Evolutionary conservation across 2,329 filamentous ascomycete genomes (phyloP), one percentile per base, ranked within the genome.

Genomic region (Colletotrichum navitas): DNA sequence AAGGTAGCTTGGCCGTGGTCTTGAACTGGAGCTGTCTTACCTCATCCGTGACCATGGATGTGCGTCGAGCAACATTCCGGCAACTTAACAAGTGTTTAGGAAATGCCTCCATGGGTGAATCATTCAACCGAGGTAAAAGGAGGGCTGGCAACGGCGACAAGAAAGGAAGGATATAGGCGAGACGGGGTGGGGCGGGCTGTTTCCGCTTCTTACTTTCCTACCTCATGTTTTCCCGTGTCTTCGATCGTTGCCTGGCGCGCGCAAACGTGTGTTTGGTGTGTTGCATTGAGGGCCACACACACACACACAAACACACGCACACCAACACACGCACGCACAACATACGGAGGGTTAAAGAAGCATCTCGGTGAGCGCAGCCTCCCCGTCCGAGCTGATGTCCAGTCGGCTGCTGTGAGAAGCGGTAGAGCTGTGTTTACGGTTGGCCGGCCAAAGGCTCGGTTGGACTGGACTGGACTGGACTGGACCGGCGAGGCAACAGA

Each of bases 201-300:
- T 63, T 56, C 12, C 45, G 59, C 56, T 58, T 56, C 43, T 56
- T 68, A 49, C 41, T 63, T 68, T 68, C 51, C 26, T 11, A 41
- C 41, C 39, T 63, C 59, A 21, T 24, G 34, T 66, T 52, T 26
- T 60, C 43, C 49, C 59, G 11, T 36, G 11, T 36, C 59, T 11
- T 61, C n/a, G n/a, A 51, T 45, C 49, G 26, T 32, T 52, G 55
- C 36, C 18, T 34, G 29, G 34, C 54, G 43, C 24, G 21, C 32
- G 52, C 52, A 62, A 49, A 49, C 43, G 12, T 24, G 29, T 62
- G 43, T 62, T 26, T 49, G 43, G 43, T 18, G 43, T 45, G 59
- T 61, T 61, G 58, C 58, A 36, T 59, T n/a, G 41, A 49, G 43
- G 58, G 12, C 6, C 29, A 26, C 24, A 61, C 32, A 45, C 43